Evolutionary conservation across 2,329 filamentous ascomycete species (phyloP), one percentile per base, ranked within the genome.

Genomic region (Trematosphaeria pertusa): DNA sequence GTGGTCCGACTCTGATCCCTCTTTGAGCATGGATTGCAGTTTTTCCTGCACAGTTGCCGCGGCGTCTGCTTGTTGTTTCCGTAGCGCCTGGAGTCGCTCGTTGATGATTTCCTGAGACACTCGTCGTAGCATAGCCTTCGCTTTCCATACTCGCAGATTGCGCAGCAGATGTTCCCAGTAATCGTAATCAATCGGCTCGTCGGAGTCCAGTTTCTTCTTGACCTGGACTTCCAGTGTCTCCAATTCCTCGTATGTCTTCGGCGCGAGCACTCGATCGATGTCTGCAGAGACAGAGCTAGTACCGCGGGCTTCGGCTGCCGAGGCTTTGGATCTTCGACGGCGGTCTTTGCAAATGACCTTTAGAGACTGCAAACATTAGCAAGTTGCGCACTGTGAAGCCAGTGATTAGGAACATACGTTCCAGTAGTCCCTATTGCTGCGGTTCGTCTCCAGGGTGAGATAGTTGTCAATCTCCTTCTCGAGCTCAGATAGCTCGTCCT

Each of bases 81-180:
- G 81, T 52, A 96, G 73, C 41, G 82, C 78, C 35, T 86, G 80
- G 38, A 89, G 76, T 22, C 89, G 84, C 58, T 83, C 86, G 46
- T 85, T 83, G 52, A 88, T 81, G 52, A 97, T 88, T 10, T 84
- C 84, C 56, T 89, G 85, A 56, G 87, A 92, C 12, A 97, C 86
- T 52, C 84, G 86, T 57, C 85, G 86, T 42, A 99, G 75, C 69
- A 87, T 91, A 2, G 91, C 91, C 70, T 89, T 91, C 24, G 94
- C 91, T 75, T 97, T 97, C 86, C 90, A 97, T 1, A 96, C 85
- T 5, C 88, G 79, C 53, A 99, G 77, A 66, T 87, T 95, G 57
- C 87, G 86, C 51, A 99, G 78, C 12, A 99, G 79, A 67, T 96
- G 90, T 67, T 96, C 91, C 94, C 94, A 99, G 71, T 97, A 99